Evolutionary conservation across 495 filamentous ascomycete species (phyloP).

Genomic region (Trichodelitschia bisporula): DNA sequence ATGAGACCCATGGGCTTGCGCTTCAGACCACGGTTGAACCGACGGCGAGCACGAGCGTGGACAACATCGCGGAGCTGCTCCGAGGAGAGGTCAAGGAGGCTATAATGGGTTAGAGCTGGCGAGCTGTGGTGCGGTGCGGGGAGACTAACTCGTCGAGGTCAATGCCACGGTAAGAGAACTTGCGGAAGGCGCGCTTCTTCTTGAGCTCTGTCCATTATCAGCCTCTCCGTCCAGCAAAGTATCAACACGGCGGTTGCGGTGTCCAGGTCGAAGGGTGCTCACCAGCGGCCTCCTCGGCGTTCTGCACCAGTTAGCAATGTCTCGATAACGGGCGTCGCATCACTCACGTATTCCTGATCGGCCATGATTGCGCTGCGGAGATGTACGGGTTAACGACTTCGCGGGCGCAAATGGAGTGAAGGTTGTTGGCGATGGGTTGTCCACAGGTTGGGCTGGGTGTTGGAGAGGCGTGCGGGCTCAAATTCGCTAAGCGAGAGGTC

Average conservation of each 20-base stretch:
- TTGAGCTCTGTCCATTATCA: constrained; percentile 95
- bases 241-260: too few relatives aligned
- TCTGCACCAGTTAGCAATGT: too few relatives aligned
- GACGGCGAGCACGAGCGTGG: constrained; percentile 90
- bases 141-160: constrained; percentile 86
- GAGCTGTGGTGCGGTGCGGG: constrained; percentile 9
- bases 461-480: not conserved
- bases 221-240: too few relatives aligned
- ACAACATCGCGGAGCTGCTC: constrained; percentile 98
- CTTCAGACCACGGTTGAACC: constrained; percentile 98
- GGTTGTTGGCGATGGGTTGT: too few relatives aligned
- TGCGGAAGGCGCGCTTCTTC: constrained; percentile 98
- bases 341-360: too few relatives aligned
- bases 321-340: too few relatives aligned
- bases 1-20: constrained; percentile 99
- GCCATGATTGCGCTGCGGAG: too few relatives aligned
- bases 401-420: too few relatives aligned
- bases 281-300: too few relatives aligned
- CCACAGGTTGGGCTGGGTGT: not conserved
- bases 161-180: constrained; percentile 98
- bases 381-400: too few relatives aligned
- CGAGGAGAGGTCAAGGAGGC: constrained; percentile 93
- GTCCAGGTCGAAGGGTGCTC: too few relatives aligned
- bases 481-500: constrained; percentile 1
- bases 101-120: constrained; percentile 16